Percentiles rank a stretch among this genome's conserved stretches.
phyloP scores from a whole-genome alignment of 116 monocot genomes.

The Dioscorea cayenensis region DNA sequence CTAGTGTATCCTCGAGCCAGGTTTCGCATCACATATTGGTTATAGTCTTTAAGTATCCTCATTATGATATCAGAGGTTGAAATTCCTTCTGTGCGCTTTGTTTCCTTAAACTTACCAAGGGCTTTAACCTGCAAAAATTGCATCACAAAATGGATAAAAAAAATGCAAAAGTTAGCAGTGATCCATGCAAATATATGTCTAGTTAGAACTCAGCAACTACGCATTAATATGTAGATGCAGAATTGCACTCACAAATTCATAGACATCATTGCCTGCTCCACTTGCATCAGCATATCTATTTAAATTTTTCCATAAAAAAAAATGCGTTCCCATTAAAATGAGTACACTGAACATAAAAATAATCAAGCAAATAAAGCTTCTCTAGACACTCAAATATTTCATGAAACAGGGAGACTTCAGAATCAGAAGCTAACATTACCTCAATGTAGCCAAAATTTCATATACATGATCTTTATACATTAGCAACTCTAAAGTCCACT shows the following conservation, averaged over 20 bases:
- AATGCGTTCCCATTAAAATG: constrained; percentile 1
- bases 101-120: constrained; percentile 92
- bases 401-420: background rate
- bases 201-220: background rate
- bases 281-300: constrained; percentile 93
- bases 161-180: background rate
- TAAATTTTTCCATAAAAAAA: constrained; percentile 8
- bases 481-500: background rate
- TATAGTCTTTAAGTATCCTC: constrained; percentile 96
- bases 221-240: background rate
- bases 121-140: constrained; percentile 57
- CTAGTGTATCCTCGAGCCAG: constrained; percentile 88
- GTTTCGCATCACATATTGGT: constrained; percentile 96
- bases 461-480: background rate
- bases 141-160: background rate
- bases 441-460: background rate
- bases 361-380: background rate
- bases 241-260: constrained; percentile 80
- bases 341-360: background rate
- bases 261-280: constrained; percentile 94
- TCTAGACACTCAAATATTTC: background rate
- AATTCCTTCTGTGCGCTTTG: constrained; percentile 91
- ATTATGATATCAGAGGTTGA: constrained; percentile 98
- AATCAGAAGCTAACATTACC: background rate
- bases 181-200: background rate